Conservation (phyloP, 2,329 filamentous ascomycete species). For the Colletotrichum eleusines region DNA sequence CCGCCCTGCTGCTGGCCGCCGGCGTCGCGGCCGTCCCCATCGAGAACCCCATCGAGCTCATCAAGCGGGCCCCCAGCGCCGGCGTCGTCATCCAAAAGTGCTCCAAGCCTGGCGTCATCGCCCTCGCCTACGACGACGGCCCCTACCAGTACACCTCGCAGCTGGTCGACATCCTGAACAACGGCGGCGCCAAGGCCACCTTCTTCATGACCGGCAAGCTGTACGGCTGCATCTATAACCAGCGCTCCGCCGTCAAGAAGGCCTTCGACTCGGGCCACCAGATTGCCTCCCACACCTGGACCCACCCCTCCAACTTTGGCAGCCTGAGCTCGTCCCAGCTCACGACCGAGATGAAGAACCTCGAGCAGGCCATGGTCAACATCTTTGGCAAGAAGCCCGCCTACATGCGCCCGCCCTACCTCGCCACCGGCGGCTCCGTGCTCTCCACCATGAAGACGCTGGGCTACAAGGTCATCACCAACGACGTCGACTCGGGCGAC, state of each 20-base stretch:
- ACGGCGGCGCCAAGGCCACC: slow-evolving; percentile 62
- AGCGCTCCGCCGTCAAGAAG: slow-evolving; percentile 64
- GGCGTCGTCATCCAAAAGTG: slow-evolving; percentile 61
- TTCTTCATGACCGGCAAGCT: slow-evolving; percentile 67
- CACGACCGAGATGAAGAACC: slow-evolving; percentile 61
- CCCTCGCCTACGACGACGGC: slow-evolving; percentile 67
- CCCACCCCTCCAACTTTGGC: slow-evolving; percentile 59
- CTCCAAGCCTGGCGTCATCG: slow-evolving; percentile 57
- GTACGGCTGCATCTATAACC: slow-evolving; percentile 64
- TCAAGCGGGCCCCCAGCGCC: slow-evolving; percentile 55
- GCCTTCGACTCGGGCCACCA: slow-evolving; percentile 65
- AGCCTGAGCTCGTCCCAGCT: slow-evolving; percentile 54
- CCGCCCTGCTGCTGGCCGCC: slow-evolving; percentile 46
- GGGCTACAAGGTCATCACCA: slow-evolving; percentile 71
- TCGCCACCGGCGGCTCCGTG: slow-evolving; percentile 59
- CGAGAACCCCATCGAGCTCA: slow-evolving; percentile 53
- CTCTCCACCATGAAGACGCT: slow-evolving; percentile 57
- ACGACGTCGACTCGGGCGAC: slow-evolving; percentile 72
- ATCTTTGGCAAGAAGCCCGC: slow-evolving; percentile 61
- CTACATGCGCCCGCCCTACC: slow-evolving; percentile 64
- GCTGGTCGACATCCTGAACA: slow-evolving; percentile 64
- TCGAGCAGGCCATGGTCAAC: slow-evolving; percentile 64
- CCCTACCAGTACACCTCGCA: slow-evolving; percentile 62
- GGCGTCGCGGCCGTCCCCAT: slow-evolving; percentile 49
- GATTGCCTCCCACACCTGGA: slow-evolving; percentile 67